These are phyloP conservation scores for Opeltia flavorubescens DNA, from an alignment of 495 filamentous ascomycete species.

Conservation along the genomic window DNA sequence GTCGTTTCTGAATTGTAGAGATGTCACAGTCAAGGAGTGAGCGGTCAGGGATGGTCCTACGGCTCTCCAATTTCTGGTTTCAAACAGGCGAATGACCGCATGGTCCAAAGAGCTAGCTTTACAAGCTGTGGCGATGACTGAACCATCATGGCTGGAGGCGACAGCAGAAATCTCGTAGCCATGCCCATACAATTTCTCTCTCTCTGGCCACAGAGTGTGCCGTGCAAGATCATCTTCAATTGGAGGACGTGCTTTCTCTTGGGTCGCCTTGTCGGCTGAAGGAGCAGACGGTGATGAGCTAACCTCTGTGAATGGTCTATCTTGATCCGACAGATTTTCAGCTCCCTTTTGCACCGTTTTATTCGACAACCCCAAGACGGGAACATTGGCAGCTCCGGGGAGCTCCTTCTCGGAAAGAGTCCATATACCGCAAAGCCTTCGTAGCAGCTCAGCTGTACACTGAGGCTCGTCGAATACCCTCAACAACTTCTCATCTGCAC, in stretches of 20 bases:
- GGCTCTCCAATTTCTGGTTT: slow-evolving; percentile 75
- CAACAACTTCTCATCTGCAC: slow-evolving; percentile 95
- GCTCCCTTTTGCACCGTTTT: slow-evolving; percentile 56
- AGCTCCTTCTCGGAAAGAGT: slow-evolving; percentile 32
- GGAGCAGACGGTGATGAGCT: not conserved
- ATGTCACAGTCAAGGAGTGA: slow-evolving; percentile 73
- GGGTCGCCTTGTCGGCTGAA: not conserved
- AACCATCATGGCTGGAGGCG: slow-evolving; percentile 60
- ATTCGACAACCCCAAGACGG: slow-evolving; percentile 90
- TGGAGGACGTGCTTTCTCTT: slow-evolving; percentile 47
- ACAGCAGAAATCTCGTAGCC: slow-evolving; percentile 95
- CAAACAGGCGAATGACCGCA: slow-evolving; percentile 83
- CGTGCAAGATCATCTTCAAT: slow-evolving; percentile 79
- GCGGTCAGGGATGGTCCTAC: slow-evolving; percentile 64
- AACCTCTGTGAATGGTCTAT: not conserved
- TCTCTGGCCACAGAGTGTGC: slow-evolving; percentile 89
- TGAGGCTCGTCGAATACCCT: slow-evolving; percentile 88
- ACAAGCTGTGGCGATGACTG: slow-evolving; percentile 79
- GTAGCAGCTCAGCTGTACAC: slow-evolving; percentile 61
- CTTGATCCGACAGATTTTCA: not conserved
- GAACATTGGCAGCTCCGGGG: slow-evolving; percentile 81
- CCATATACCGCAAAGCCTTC: slow-evolving; percentile 48
- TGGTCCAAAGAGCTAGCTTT: slow-evolving; percentile 85
- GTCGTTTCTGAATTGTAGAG: slow-evolving; percentile 61
- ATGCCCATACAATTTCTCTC: slow-evolving; percentile 94